Base-by-base conservation (phyloP, 768 basidiomycete genomes). In the Boletus edulis region DNA sequence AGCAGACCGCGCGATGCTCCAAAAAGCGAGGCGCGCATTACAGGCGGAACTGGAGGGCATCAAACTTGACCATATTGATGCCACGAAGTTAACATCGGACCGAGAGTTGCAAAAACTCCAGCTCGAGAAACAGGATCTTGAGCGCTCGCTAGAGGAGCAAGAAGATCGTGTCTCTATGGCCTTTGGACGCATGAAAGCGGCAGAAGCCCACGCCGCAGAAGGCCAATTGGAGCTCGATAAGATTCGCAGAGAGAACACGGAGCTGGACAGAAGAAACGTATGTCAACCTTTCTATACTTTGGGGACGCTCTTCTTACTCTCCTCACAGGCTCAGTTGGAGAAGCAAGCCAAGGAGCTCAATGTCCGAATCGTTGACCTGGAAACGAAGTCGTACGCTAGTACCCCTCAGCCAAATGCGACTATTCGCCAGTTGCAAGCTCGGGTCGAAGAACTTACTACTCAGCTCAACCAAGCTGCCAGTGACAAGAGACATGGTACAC, bases 281-380 rank as follows among this genome's bases (percentile, higher is more conserved):
- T 60, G 75, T 61, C 8, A 17, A 44, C 32, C n/a, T 15, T 18
- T 39, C 20, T 18, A 27, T 43, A 37, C 20, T 40, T 9, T 11
- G n/a, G 48, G 29, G 17, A 32, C 15, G 10, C 22, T 37, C 17
- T 38, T 27, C 48, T 59, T 29, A 60, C 42, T 39, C 5, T 5
- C 2, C 12, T 27, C 15, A 31, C 55, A 94, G 92, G 89, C 89
- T 12, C 83, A 78, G 58, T 76, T 94, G 17, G 91, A 94, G 74
- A 93, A 91, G 65, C 87, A 91, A 65, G 78, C 89, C 65, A 92
- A 91, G 65, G 92, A 93, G 49, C 73, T 93, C 32, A 91, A 91
- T 57, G 81, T 91, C 40, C 87, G 85, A 39, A 84, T 94, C 52
- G 84, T 90, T 10, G 91, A 93, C 63, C 77, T 93, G 17, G 91